Base-by-base conservation (phyloP, 805 yeast species). In the Candida rishiriensis region DNA sequence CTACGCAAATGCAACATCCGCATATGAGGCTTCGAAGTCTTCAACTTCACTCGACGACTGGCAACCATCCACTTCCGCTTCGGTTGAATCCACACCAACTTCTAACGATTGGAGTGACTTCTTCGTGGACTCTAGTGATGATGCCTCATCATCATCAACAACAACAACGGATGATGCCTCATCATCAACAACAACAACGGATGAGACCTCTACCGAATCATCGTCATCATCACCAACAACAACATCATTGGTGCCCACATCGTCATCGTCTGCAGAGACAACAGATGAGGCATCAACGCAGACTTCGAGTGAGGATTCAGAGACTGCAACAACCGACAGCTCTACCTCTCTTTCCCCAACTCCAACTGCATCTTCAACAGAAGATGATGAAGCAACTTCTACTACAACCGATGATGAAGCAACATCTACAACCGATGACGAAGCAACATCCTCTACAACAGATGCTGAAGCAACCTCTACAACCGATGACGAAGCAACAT, bases 121-220 rank as follows among this genome's bases (percentile, higher is more conserved):
- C 7, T 21, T 21, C 7, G 26, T 5, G 26, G 26, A 21, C 7
- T 5, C 26, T 21, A 7, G 7, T 21, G 26, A 21, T 7, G 7
- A 21, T 21, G 26, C 4, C 7, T 21, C 26, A 21, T 21, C 26
- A 21, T 21, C 26, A 7, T 21, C 26, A 21, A 21, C 26, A 21
- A 21, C 7, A 21, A 21, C 37, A 10, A 7, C 35, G 2, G 44
- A 32, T 15, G 9, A 14, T n/a, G 11, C 33, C 16, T n/a, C 33
- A 30, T 30, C 53, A 18, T 49, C 57, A 33, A 51, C 54, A 17
- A 38, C 46, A 36, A 17, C 43, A 16, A 32, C 36, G 6, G 34
- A 28, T 13, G 37, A 30, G 15, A 28, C 29, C n/a, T n/a, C 48
- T 34, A 8, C 34, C 3, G 10, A 35, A 14, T 35, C 34, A n/a